Evolutionary conservation across 345 rosid genomes (phyloP).

Genomic region (Trapa incisa): DNA sequence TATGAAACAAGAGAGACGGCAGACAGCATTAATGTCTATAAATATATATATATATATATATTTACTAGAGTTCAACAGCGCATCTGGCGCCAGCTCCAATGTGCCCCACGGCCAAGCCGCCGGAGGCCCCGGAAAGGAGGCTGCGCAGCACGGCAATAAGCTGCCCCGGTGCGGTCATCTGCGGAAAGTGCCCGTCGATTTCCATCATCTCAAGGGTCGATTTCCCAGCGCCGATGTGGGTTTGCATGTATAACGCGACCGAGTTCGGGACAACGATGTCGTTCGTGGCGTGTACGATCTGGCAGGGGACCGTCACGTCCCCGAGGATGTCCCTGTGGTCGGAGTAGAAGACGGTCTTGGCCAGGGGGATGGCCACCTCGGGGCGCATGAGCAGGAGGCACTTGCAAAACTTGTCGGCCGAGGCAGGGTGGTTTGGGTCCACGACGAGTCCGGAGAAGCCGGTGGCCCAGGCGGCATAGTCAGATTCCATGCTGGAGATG

Average conservation of each 20-base stretch:
- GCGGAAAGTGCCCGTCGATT: constrained; percentile 7
- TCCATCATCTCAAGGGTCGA: constrained; percentile 10
- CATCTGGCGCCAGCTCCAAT: neutral
- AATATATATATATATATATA: too few relatives aligned
- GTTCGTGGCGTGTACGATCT: constrained; percentile 9
- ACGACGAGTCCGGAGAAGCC: constrained; percentile 1
- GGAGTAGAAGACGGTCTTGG: constrained; percentile 5
- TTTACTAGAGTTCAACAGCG: neutral
- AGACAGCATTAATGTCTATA: too few relatives aligned
- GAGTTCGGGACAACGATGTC: constrained; percentile 12
- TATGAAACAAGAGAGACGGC: too few relatives aligned
- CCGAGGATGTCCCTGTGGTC: constrained; percentile 12
- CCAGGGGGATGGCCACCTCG: constrained; percentile 4
- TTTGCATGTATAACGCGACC: constrained; percentile 9
- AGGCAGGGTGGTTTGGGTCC: constrained; percentile 9
- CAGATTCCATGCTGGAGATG: constrained; percentile 8
- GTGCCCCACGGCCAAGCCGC: neutral
- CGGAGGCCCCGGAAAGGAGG: neutral
- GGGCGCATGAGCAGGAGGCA: constrained; percentile 11
- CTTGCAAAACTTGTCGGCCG: constrained; percentile 1
- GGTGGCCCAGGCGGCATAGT: constrained; percentile 8
- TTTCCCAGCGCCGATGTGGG: neutral
- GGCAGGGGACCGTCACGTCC: constrained; percentile 6
- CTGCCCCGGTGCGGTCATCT: constrained; percentile 4
- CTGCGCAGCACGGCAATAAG: constrained; percentile 3